phyloP scores from a whole-genome alignment of 495 filamentous ascomycete genomes.

The Podospora pseudocomata region DNA sequence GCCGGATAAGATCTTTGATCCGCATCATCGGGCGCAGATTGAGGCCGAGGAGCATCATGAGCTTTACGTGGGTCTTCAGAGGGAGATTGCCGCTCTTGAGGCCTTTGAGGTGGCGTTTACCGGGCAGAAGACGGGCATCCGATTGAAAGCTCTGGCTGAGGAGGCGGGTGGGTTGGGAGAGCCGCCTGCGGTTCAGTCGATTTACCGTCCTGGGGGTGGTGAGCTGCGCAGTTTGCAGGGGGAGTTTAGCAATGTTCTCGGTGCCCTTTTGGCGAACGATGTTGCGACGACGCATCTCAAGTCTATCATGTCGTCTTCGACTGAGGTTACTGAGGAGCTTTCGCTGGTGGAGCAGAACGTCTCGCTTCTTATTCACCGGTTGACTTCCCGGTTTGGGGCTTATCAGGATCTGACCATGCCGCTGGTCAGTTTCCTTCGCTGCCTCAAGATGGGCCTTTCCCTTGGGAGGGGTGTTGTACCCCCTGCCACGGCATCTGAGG shows the following conservation, averaged over 20 bases:
- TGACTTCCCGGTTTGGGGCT: conserved; percentile 62
- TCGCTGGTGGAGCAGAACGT: conserved; percentile 68
- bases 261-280: conserved; percentile 56
- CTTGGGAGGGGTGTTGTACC: conserved; percentile 45
- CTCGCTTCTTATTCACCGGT: conserved; percentile 59
- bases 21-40: conserved; percentile 71
- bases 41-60: conserved; percentile 62
- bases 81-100: conserved; percentile 57
- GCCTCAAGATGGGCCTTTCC: conserved; percentile 71
- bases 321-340: conserved; percentile 42
- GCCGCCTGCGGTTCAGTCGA: conserved; percentile 49
- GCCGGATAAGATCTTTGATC: conserved; percentile 81
- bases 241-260: conserved; percentile 75
- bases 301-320: conserved; percentile 27
- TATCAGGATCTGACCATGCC: conserved; percentile 84
- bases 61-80: conserved; percentile 49
- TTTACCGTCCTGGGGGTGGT: conserved; percentile 66
- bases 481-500: background rate
- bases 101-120: conserved; percentile 64
- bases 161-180: conserved; percentile 61
- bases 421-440: conserved; percentile 73
- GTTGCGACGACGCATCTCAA: conserved; percentile 42
- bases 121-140: conserved; percentile 60
- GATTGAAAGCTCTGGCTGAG: conserved; percentile 55
- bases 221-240: conserved; percentile 69